These are phyloP conservation scores for Gastrolobium villosum DNA, from an alignment of 306 rosid genomes.

Conservation along the genomic window DNA sequence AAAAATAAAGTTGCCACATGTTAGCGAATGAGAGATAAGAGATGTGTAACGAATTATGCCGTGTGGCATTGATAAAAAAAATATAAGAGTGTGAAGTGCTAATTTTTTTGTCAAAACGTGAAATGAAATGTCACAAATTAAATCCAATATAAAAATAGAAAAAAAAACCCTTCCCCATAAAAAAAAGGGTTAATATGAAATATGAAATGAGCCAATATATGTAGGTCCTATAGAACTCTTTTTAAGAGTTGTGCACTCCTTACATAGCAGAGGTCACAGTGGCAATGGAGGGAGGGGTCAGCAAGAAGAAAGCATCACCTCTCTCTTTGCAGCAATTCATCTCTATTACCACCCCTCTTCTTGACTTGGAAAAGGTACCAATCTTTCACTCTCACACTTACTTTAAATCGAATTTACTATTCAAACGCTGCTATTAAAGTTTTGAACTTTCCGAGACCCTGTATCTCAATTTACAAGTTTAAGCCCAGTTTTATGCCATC, in stretches of 20 bases:
- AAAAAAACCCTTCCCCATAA: too few relatives aligned
- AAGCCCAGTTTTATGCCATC: not conserved
- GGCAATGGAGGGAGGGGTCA: slow-evolving; percentile 60
- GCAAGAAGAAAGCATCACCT: slow-evolving; percentile 64
- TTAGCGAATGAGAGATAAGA: too few relatives aligned
- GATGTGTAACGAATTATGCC: too few relatives aligned
- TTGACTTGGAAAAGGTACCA: slow-evolving; percentile 89
- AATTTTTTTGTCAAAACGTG: too few relatives aligned
- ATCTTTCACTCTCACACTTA: not conserved
- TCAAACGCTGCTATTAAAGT: slow-evolving; percentile 31
- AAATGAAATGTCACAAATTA: too few relatives aligned
- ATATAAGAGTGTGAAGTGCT: too few relatives aligned
- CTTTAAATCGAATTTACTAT: not conserved
- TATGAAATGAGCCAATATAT: too few relatives aligned
- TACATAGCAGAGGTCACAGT: not conserved
- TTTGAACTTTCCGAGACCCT: slow-evolving; percentile 28
- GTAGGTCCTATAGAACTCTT: not conserved
- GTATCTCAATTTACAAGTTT: not conserved
- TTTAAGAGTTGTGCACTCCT: not conserved
- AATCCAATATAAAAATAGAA: too few relatives aligned
- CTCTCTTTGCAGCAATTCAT: slow-evolving; percentile 79
- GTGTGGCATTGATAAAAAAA: too few relatives aligned
- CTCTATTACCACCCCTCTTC: slow-evolving; percentile 81
- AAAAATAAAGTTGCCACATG: too few relatives aligned
- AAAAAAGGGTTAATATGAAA: too few relatives aligned